Percentiles rank a stretch among this genome's conserved stretches.
These are phyloP conservation scores for Nakataea oryzae DNA, from an alignment of 2,329 filamentous ascomycete genomes.

Conservation along the genomic window DNA sequence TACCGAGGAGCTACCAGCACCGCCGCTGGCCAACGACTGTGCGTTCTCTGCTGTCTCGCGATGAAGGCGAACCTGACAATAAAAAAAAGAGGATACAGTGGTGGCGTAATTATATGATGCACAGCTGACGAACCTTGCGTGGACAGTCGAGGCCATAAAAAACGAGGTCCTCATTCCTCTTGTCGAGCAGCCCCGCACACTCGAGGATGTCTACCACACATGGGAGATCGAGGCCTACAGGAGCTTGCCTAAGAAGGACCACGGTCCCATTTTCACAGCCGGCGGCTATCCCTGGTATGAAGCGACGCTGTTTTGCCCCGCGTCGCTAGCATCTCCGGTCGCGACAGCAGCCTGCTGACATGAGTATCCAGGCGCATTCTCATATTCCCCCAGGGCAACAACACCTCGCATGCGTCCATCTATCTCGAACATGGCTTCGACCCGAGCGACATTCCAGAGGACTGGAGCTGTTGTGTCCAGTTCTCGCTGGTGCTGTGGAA, in stretches of 20 bases:
- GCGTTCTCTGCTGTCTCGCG: slow-evolving; percentile 17
- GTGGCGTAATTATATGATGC: background rate
- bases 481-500: slow-evolving; percentile 94
- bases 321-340: background rate
- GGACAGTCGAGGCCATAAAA: slow-evolving; percentile 72
- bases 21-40: slow-evolving; percentile 43
- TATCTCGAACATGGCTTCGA: slow-evolving; percentile 94
- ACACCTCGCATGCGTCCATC: slow-evolving; percentile 85
- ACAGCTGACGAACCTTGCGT: slow-evolving; percentile 11
- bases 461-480: slow-evolving; percentile 95
- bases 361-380: slow-evolving; percentile 62
- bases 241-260: slow-evolving; percentile 64
- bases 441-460: slow-evolving; percentile 63
- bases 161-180: slow-evolving; percentile 65
- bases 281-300: slow-evolving; percentile 78
- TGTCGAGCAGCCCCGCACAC: slow-evolving; percentile 64
- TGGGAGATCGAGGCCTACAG: slow-evolving; percentile 88
- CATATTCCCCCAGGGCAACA: slow-evolving; percentile 92
- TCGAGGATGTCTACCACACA: slow-evolving; percentile 66
- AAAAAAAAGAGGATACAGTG: background rate
- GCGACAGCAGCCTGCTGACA: slow-evolving; percentile 10
- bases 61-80: background rate
- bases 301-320: background rate
- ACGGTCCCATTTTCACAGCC: slow-evolving; percentile 80
- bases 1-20: slow-evolving; percentile 34